Base-by-base conservation (phyloP, 2,329 filamentous ascomycete genomes). In the Mariannaea sp. region DNA sequence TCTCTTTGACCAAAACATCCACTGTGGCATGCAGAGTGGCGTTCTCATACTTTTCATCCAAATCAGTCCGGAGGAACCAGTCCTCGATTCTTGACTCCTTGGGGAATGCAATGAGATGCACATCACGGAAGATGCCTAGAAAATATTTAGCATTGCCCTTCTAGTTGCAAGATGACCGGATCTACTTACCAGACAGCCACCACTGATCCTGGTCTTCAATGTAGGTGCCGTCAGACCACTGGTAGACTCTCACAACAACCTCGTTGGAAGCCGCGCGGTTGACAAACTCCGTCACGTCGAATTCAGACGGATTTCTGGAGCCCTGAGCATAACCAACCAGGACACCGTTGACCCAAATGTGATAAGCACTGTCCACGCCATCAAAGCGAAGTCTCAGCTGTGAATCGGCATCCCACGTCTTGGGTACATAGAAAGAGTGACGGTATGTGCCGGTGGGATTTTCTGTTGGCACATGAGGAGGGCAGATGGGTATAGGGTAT, bases 141-240 rank as follows among this genome's bases (percentile, higher is more conserved):
- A 83, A 64, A 1, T n/a, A n/a, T 17, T 19, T 52, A 53, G 50
- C 8, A 2, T 12, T 1, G 14, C 6, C 16, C 20, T n/a, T 70
- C 68, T 10, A 60, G 83, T 84, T 0, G 76, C 65, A 2, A 68
- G 61, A 0, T 87, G 70, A 3, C 79, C 64, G 22, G 0, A n/a
- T n/a, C 80, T 80, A 40, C 77, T 75, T n/a, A 86, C 81, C 76
- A 17, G 81, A 84, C 5, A 87, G 70, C 81, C 84, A 85, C 85
- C 85, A 88, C 64, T 87, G 84, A 65, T 88, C 84, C 61, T 85
- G 84, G 49, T 88, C 85, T 66, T 89, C 86, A 27, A 89, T 85
- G 60, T 89, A 89, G 0, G 81, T 82, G 2, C 83, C 86, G 59
- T 88, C 85, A 9, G 79, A 88, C 75, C 82, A 88, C 64, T 89